Evolutionary conservation across 108 stramenopile species (phyloP).

Genomic region (Nitzschia putrida): DNA sequence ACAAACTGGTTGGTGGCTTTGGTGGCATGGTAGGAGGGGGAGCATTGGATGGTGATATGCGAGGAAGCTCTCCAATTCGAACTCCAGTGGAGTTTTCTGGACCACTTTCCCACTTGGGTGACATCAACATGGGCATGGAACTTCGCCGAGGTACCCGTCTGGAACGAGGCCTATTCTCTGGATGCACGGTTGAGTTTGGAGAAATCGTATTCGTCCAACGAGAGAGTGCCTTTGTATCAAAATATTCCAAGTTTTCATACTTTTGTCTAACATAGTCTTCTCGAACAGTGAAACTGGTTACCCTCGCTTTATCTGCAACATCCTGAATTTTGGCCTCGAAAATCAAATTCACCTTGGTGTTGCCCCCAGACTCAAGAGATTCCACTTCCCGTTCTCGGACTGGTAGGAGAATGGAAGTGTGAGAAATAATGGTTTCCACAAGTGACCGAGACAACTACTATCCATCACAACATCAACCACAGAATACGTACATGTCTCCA

Average conservation of each 20-base stretch:
- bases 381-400: neutral
- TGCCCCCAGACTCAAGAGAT: neutral
- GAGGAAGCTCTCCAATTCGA: neutral
- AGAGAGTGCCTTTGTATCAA: neutral
- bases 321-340: constrained; percentile 1
- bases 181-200: neutral
- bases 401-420: neutral
- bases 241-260: constrained; percentile 1
- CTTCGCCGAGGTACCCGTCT: neutral
- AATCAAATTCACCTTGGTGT: neutral
- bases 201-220: neutral
- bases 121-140: constrained; percentile 1
- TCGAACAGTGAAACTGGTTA: neutral
- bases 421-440: neutral
- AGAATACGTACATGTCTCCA: neutral
- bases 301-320: neutral
- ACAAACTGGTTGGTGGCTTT: too few relatives aligned
- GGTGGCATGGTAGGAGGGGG: neutral
- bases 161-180: neutral
- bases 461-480: neutral
- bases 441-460: neutral
- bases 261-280: neutral
- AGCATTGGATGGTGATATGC: neutral
- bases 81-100: neutral
- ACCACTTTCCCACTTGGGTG: neutral